These are phyloP conservation scores for Cryphonectria japonica DNA, from an alignment of 2,329 filamentous ascomycete genomes.

Conservation along the genomic window DNA sequence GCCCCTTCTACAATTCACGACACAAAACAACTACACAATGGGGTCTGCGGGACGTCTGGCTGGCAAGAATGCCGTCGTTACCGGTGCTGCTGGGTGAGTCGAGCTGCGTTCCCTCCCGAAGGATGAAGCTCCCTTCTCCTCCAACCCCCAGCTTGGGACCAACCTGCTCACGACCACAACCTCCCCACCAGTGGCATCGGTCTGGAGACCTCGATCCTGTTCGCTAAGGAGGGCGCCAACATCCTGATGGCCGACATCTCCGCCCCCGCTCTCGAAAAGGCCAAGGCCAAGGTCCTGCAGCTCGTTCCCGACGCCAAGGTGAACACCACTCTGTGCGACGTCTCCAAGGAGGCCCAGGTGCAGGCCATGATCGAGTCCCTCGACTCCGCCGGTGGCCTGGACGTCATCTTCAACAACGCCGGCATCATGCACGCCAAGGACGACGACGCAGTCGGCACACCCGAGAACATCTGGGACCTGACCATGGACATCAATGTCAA, in stretches of 20 bases:
- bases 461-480: constrained; percentile 91
- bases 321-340: constrained; percentile 59
- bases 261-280: constrained; percentile 74
- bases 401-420: constrained; percentile 96
- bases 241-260: constrained; percentile 88
- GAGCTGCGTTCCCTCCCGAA: neutral
- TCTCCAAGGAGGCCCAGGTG: constrained; percentile 83
- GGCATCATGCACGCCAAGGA: constrained; percentile 93
- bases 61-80: constrained; percentile 73
- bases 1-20: neutral
- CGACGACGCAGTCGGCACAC: constrained; percentile 79
- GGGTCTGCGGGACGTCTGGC: constrained; percentile 51
- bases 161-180: neutral
- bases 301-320: constrained; percentile 62
- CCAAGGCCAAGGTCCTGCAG: constrained; percentile 73
- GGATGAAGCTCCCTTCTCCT: constrained; percentile 3
- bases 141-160: neutral
- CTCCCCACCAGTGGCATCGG: constrained; percentile 73
- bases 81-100: constrained; percentile 83
- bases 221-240: constrained; percentile 83
- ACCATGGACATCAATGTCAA: constrained; percentile 96
- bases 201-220: constrained; percentile 88
- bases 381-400: constrained; percentile 84
- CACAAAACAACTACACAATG: constrained; percentile 5
- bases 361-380: constrained; percentile 73